These are phyloP conservation scores for Cryomyces minteri DNA, from an alignment of 495 filamentous ascomycete species.

Conservation along the genomic window DNA sequence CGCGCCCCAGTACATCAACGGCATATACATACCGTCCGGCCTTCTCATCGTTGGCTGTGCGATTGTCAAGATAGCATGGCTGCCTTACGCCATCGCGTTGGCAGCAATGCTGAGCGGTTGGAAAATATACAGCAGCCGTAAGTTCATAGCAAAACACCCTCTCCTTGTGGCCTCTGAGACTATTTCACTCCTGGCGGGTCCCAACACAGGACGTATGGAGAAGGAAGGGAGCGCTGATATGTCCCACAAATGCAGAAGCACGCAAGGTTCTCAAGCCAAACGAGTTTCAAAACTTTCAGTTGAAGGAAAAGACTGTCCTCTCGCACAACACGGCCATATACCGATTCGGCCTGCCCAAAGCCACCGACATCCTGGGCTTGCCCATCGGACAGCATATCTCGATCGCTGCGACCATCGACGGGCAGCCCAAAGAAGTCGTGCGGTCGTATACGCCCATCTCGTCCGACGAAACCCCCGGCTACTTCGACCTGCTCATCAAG, in stretches of 20 bases:
- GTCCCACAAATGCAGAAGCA: slow-evolving; percentile 28
- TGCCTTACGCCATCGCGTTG: slow-evolving; percentile 48
- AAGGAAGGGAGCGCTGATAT: background rate
- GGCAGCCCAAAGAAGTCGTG: slow-evolving; percentile 68
- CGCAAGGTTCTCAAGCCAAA: slow-evolving; percentile 73
- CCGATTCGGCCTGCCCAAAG: slow-evolving; percentile 66
- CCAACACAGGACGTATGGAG: background rate
- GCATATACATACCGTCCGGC: slow-evolving; percentile 71
- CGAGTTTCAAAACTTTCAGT: slow-evolving; percentile 71
- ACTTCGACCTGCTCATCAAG: slow-evolving; percentile 95
- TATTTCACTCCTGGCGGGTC: background rate
- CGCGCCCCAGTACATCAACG: slow-evolving; percentile 41
- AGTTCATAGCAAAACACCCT: slow-evolving; percentile 10
- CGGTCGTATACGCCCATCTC: slow-evolving; percentile 96
- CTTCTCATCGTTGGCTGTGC: slow-evolving; percentile 58
- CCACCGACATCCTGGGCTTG: slow-evolving; percentile 72
- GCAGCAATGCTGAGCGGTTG: slow-evolving; percentile 39
- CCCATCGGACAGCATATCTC: slow-evolving; percentile 99
- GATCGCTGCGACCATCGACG: slow-evolving; percentile 63
- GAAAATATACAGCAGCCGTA: slow-evolving; percentile 46
- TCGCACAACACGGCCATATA: slow-evolving; percentile 99
- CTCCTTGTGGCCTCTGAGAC: background rate
- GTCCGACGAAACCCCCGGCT: slow-evolving; percentile 77
- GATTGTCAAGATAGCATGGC: slow-evolving; percentile 62
- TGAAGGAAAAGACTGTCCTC: slow-evolving; percentile 79